phyloP scores from a whole-genome alignment of 257 asterid genomes.

The Verbascum thapsus region DNA sequence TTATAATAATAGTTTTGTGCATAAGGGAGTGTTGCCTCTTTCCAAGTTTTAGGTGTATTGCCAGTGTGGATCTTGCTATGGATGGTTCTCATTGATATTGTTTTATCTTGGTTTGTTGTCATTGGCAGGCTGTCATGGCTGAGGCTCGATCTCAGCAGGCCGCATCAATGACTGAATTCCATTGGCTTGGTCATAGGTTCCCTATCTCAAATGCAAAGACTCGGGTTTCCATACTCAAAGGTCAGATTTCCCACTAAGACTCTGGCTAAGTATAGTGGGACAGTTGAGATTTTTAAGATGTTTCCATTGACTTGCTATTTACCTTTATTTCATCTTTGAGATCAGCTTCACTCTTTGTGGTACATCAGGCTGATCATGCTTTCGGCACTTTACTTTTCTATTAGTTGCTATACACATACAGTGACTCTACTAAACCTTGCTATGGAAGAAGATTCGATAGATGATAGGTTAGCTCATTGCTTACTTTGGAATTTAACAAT shows the following conservation, averaged over 20 bases:
- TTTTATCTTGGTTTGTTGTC: constrained; percentile 31
- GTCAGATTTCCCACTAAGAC: constrained; percentile 41
- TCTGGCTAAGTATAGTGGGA: not conserved
- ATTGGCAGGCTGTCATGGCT: constrained; percentile 87
- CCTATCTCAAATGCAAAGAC: constrained; percentile 96
- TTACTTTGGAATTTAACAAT: constrained; percentile 17
- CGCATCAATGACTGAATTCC: constrained; percentile 90
- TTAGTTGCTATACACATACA: not conserved
- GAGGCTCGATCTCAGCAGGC: constrained; percentile 99
- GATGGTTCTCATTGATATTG: constrained; percentile 22
- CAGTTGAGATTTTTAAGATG: constrained; percentile 1
- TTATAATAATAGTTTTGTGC: not conserved
- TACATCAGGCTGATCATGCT: constrained; percentile 14
- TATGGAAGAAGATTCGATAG: not conserved
- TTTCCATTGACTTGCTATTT: constrained; percentile 15
- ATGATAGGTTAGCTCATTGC: constrained; percentile 16
- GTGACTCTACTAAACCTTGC: constrained; percentile 8
- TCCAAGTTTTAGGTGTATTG: constrained; percentile 19
- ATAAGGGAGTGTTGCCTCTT: constrained; percentile 4
- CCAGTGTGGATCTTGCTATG: constrained; percentile 4
- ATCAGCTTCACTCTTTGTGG: constrained; percentile 10
- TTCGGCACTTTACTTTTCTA: constrained; percentile 7
- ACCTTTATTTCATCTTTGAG: constrained; percentile 13
- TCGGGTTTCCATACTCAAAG: constrained; percentile 86
- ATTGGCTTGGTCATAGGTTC: constrained; percentile 87